A percentile compares a stretch with the other conserved stretches of the same genome.
These are phyloP conservation scores for Fragaria ananassa DNA, from an alignment of 306 rosid genomes.

Conservation along the genomic window DNA sequence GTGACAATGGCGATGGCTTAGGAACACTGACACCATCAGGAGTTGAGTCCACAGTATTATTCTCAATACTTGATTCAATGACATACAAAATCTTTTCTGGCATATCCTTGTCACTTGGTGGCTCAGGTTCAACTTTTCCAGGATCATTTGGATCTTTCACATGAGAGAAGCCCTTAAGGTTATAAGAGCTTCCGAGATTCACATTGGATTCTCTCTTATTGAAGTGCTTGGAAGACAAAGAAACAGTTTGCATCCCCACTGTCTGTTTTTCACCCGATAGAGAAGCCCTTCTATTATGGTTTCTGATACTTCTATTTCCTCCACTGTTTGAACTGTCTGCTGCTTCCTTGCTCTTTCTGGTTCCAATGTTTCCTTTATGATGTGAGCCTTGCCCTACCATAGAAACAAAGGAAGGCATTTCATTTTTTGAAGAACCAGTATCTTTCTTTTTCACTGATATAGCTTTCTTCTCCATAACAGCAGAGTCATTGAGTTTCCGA, in stretches of 20 bases:
- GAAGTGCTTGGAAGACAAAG: constrained; percentile 31
- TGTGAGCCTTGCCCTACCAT: constrained; percentile 20
- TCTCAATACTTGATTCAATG: constrained; percentile 38
- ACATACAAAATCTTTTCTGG: constrained; percentile 42
- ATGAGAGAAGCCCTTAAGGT: constrained; percentile 17
- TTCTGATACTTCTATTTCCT: constrained; percentile 29
- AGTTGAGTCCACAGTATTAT: constrained; percentile 28
- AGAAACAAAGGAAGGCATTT: constrained; percentile 23
- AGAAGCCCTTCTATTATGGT: constrained; percentile 26
- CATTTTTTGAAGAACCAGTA: constrained; percentile 31
- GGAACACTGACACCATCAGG: constrained; percentile 22
- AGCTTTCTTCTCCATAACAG: constrained; percentile 32
- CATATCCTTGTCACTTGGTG: constrained; percentile 28
- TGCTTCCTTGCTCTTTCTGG: constrained; percentile 18
- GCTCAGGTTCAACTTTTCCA: constrained; percentile 26
- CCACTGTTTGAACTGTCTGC: constrained; percentile 19
- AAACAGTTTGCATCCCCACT: constrained; percentile 17
- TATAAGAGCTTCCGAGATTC: constrained; percentile 25
- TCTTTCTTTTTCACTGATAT: constrained; percentile 24
- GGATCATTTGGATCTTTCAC: constrained; percentile 22
- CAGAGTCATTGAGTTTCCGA: constrained; percentile 16
- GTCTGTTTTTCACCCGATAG: constrained; percentile 28
- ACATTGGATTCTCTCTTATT: constrained; percentile 30
- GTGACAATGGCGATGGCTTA: constrained; percentile 24
- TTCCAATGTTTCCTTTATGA: constrained; percentile 9